phyloP scores from a whole-genome alignment of 257 asterid species.

The Paulownia fortunei region DNA sequence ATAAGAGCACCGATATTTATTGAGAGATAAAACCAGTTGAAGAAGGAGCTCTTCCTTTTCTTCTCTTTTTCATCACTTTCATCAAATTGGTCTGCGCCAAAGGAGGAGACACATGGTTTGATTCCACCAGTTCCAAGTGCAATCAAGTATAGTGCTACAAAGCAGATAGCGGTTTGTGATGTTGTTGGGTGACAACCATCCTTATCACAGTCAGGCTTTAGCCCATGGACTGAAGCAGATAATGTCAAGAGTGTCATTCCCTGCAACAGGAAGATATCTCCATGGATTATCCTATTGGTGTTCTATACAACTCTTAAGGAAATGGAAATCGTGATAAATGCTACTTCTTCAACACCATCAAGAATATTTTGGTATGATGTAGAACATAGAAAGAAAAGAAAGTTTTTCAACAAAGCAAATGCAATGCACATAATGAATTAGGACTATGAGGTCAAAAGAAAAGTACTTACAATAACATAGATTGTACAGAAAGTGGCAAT shows the following conservation, averaged over 20 bases:
- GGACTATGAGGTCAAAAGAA: neutral
- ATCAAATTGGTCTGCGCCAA: conserved; percentile 94
- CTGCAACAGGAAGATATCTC: conserved; percentile 35
- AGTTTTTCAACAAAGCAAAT: no score
- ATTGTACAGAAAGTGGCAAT: conserved; percentile 65
- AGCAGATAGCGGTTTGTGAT: conserved; percentile 51
- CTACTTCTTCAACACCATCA: neutral
- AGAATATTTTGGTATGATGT: neutral
- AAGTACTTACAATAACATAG: conserved; percentile 60
- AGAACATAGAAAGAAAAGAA: neutral
- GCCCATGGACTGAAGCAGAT: conserved; percentile 65
- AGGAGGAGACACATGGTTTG: conserved; percentile 93
- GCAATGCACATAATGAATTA: neutral
- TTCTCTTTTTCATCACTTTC: conserved; percentile 69
- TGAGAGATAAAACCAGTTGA: conserved; percentile 87
- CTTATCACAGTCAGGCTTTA: conserved; percentile 57
- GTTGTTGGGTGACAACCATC: conserved; percentile 56
- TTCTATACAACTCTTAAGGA: neutral
- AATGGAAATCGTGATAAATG: neutral
- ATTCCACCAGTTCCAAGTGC: conserved; percentile 96
- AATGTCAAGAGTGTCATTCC: conserved; percentile 86
- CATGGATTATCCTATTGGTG: neutral
- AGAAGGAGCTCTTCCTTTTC: conserved; percentile 79
- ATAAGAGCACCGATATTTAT: conserved; percentile 85
- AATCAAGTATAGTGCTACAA: conserved; percentile 66